Base-by-base conservation (phyloP, 306 rosid species). In the Dalbergia cultrata region DNA sequence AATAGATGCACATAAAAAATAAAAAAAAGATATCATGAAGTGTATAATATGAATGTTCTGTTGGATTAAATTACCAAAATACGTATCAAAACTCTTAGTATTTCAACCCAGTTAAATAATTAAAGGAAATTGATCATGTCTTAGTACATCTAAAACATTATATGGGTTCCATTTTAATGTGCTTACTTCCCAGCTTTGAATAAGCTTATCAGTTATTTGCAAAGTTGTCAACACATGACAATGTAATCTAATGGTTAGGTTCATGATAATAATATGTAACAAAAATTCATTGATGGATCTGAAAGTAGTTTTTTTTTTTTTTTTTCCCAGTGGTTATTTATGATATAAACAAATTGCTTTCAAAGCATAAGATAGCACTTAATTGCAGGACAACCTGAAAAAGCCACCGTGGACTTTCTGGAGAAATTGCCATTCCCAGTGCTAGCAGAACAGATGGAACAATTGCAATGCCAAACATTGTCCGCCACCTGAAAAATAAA, bases 401-500 rank as follows among this genome's bases (percentile, higher is more conserved):
- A 45, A 95, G 98, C 99, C 99, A 95, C 56, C 99, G 90, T 5
- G 99, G 99, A 88, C 98, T 93, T 85, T 95, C 99, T 3, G 99
- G 99, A 65, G 97, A 91, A 71, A 91, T 14, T 66, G 81, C 88
- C 98, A 95, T 95, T 89, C 99, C 99, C 43, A 95, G 67, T 58
- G 96, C 99, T 90, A 95, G 88, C 53, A 95, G 79, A 83, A 93
- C 34, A 50, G 99, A 88, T 67, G 99, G 99, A 74, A 95, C 88
- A n/a, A 88, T 12, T 61, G 99, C 86, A 86, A 95, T 85, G 45
- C 94, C 98, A 71, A 93, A 95, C 99, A 95, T 95, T 21, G 94
- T 84, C 87, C 99, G 83, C 99, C 99, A 95, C 99, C 99, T 95
- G 85, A 72, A 70, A 76, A 75, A 74, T 16, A 45, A 72, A 47